A percentile compares a stretch with the other conserved stretches of the same genome.
Conservation (phyloP, 2,329 filamentous ascomycete species). For the Colletotrichum chrysophilum region DNA sequence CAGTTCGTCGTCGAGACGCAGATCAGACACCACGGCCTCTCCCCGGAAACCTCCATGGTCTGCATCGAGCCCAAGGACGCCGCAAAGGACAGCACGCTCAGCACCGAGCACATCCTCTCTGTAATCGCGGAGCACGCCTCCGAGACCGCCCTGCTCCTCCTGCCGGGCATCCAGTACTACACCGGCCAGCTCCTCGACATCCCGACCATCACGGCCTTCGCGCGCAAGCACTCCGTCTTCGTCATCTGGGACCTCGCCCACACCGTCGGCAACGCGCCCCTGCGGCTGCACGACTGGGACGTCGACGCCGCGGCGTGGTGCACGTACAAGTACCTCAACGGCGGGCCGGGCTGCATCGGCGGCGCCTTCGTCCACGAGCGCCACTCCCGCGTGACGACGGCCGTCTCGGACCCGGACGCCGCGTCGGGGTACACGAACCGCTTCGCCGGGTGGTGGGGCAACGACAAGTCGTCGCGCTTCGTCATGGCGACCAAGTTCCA, state of each 20-base stretch:
- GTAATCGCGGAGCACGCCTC: slow-evolving; percentile 78
- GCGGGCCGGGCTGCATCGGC: slow-evolving; percentile 81
- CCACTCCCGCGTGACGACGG: slow-evolving; percentile 63
- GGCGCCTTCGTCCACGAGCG: slow-evolving; percentile 81
- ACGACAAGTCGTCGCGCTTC: slow-evolving; percentile 78
- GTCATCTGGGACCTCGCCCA: slow-evolving; percentile 92
- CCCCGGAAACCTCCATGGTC: slow-evolving; percentile 70
- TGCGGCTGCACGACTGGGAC: slow-evolving; percentile 84
- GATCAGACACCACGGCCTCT: slow-evolving; percentile 69
- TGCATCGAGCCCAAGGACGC: slow-evolving; percentile 63
- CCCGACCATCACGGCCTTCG: slow-evolving; percentile 76
- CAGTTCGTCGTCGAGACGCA: slow-evolving; percentile 83
- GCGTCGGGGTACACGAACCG: slow-evolving; percentile 64
- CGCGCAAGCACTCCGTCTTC: slow-evolving; percentile 71
- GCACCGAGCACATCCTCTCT: slow-evolving; percentile 73
- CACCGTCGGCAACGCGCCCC: slow-evolving; percentile 81
- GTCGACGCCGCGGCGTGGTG: slow-evolving; percentile 95
- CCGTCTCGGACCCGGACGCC: slow-evolving; percentile 40
- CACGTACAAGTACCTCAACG: slow-evolving; percentile 93
- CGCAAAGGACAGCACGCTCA: slow-evolving; percentile 59
- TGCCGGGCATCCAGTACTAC: slow-evolving; percentile 92
- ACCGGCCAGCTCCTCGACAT: slow-evolving; percentile 91
- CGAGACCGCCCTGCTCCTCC: slow-evolving; percentile 75
- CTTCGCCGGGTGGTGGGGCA: slow-evolving; percentile 87
- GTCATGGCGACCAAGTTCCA: slow-evolving; percentile 83